Conservation (phyloP, 2,329 filamentous ascomycete genomes). For the Geoglossum cookeanum region DNA sequence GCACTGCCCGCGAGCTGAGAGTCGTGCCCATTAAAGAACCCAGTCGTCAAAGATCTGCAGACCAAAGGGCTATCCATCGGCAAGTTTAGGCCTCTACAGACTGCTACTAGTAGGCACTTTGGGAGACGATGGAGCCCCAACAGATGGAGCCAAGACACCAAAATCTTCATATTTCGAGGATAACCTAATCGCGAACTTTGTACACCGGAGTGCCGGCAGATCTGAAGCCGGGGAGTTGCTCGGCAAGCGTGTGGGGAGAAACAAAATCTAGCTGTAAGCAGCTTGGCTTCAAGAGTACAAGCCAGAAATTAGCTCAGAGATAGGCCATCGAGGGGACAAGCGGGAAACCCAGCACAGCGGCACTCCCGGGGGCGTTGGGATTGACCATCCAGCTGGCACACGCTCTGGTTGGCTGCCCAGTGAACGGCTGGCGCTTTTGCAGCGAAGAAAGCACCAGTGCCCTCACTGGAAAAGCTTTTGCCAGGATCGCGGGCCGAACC, state of each 20-base stretch:
- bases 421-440: too few relatives aligned
- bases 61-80: too few relatives aligned
- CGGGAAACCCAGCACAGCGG: background rate
- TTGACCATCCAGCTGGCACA: background rate
- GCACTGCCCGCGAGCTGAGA: too few relatives aligned
- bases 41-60: too few relatives aligned
- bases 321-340: background rate
- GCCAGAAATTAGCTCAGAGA: background rate
- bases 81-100: too few relatives aligned
- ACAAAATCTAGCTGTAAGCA: background rate
- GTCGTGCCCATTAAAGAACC: too few relatives aligned
- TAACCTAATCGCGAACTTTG: background rate
- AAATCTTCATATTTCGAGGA: background rate
- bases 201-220: background rate
- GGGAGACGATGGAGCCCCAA: too few relatives aligned
- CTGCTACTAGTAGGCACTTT: too few relatives aligned
- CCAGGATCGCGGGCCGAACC: too few relatives aligned
- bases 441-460: too few relatives aligned
- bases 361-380: background rate
- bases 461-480: too few relatives aligned
- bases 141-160: background rate
- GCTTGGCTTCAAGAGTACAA: background rate
- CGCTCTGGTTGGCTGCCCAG: background rate
- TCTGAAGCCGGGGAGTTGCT: background rate
- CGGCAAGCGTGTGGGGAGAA: background rate